phyloP scores from a whole-genome alignment of 1,139 yeast genomes.

The Sugiyamaella grinbergsii region DNA sequence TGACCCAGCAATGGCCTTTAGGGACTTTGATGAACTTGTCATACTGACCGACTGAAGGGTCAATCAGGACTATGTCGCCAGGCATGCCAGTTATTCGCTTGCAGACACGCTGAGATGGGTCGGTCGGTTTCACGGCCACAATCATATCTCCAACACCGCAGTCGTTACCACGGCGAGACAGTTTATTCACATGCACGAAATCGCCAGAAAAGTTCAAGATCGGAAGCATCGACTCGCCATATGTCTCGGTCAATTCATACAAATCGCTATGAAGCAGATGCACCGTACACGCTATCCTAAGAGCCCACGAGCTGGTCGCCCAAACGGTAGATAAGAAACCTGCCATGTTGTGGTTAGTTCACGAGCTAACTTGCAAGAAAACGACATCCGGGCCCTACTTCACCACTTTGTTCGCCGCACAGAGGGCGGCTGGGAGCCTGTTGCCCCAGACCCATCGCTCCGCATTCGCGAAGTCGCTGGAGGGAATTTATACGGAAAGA shows the following conservation, averaged over 20 bases:
- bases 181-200: constrained; percentile 76
- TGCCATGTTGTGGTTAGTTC: neutral
- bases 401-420: constrained; percentile 3
- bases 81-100: constrained; percentile 96
- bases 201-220: constrained; percentile 75
- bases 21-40: constrained; percentile 60
- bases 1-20: constrained; percentile 91
- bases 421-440: neutral
- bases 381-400: neutral
- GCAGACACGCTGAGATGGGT: constrained; percentile 82
- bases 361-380: neutral
- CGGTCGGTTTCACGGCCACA: constrained; percentile 88
- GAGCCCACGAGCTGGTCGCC: constrained; percentile 34
- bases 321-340: constrained; percentile 16
- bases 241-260: constrained; percentile 77
- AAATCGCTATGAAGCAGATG: constrained; percentile 67
- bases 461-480: too few species aligned
- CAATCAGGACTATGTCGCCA: constrained; percentile 79
- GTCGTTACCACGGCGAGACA: constrained; percentile 57
- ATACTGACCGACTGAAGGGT: constrained; percentile 51
- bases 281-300: constrained; percentile 67
- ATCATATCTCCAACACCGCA: constrained; percentile 81
- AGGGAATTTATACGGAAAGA: too few species aligned
- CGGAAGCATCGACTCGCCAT: constrained; percentile 96
- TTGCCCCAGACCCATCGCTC: constrained; percentile 1